Evolutionary conservation across 345 rosid species (phyloP), one percentile per base, ranked within the genome.

Genomic region (Acer yangbiense): DNA sequence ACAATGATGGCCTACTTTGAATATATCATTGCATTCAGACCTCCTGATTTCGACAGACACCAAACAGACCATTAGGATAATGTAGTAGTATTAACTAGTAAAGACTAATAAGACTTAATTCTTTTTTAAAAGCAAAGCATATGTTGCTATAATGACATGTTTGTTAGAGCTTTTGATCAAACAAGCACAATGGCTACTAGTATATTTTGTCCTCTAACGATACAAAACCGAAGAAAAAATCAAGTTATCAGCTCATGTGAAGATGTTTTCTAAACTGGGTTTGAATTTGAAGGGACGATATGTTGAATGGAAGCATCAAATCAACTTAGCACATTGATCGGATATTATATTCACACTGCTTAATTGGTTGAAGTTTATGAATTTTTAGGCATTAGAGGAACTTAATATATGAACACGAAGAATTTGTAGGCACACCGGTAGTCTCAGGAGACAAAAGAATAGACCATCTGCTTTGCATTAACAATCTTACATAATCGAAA

Each of bases 1-100:
- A 64, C 68, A 64, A 25, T 64, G 68, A 11, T 64, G 68, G 68
- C 41, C 68, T 29, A 64, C 39, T 27, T 64, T 23, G 41, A 64
- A 11, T 64, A 64, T 18, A 70, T 46, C 27, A 70, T 67, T 39
- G 39, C 5, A 39, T 16, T 16, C 3, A 35, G 70, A 18, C 50
- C 16, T 64, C 25, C 43, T 64, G 68, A 27, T 66, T 32, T 12
- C 39, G 23, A 66, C 21, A 14, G 6, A 21, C 16, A 21, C 68
- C 68, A 32, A 66, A 23, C 23, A 29, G 70, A 66, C 21, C 50
- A 66, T 6, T 66, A 27, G 14, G 46, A 32, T 32, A 66, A 65
- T 32, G 9, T 11, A 54, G 16, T 32, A 62, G n/a, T 57, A 9
- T 7, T 7, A 7, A 77, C 25, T 78, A 25, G 9, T 66, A 1